Conservation (phyloP, 1,284 basidiomycete genomes). For the Boletellus sp. region DNA sequence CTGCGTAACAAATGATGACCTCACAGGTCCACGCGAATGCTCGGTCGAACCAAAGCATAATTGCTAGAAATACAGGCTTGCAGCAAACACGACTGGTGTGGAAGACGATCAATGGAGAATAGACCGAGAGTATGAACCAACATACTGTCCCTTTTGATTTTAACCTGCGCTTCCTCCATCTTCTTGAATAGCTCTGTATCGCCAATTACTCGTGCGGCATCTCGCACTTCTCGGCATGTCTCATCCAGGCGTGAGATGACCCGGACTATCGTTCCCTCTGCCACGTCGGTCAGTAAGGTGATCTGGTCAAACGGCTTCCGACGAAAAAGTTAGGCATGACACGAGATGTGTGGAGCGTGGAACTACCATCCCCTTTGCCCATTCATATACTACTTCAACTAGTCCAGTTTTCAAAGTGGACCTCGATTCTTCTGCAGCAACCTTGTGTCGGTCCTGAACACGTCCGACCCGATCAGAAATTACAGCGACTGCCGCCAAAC, state of each 20-base stretch:
- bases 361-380: slow-evolving; percentile 95
- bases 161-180: slow-evolving; percentile 93
- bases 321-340: slow-evolving; percentile 1
- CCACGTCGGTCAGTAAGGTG: slow-evolving; percentile 87
- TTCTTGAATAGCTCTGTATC: slow-evolving; percentile 94
- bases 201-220: slow-evolving; percentile 96
- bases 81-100: slow-evolving; percentile 73
- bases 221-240: slow-evolving; percentile 94
- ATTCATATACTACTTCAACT: slow-evolving; percentile 95
- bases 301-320: slow-evolving; percentile 95
- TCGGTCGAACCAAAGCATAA: background rate
- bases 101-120: slow-evolving; percentile 5
- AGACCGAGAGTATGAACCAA: slow-evolving; percentile 15
- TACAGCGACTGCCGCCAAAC: slow-evolving; percentile 72
- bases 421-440: slow-evolving; percentile 74
- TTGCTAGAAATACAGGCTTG: slow-evolving; percentile 80
- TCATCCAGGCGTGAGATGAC: slow-evolving; percentile 96
- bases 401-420: slow-evolving; percentile 84
- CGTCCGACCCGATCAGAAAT: slow-evolving; percentile 83
- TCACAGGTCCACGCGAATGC: background rate
- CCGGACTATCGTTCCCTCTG: slow-evolving; percentile 96
- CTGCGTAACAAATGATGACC: slow-evolving; percentile 13
- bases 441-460: slow-evolving; percentile 77
- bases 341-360: background rate
- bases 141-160: slow-evolving; percentile 93